Base-by-base conservation (phyloP, 2,329 filamentous ascomycete genomes). In the Monascus ruber region DNA sequence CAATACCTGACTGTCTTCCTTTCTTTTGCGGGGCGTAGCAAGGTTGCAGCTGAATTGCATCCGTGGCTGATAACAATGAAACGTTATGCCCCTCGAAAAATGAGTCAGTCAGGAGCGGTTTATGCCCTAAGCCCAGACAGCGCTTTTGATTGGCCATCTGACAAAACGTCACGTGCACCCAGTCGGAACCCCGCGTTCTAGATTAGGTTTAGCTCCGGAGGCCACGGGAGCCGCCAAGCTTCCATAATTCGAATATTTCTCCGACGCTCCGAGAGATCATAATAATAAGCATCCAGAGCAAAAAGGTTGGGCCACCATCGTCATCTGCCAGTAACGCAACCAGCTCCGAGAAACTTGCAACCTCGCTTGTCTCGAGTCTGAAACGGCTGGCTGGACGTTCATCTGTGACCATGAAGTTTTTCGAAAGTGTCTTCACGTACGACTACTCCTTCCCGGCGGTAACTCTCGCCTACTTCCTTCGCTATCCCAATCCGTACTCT, bases 401-500 rank as follows among this genome's bases (percentile, higher is more conserved):
- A 47, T 52, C 43, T 35, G 46, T 51, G 54, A 69, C 52, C 39
- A 71, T 72, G 66, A 72, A 72, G 54, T 68, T 72, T 56, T 71
- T 70, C 50, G 68, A 72, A 51, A 69, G 63, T 49, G 67, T 65
- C 49, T 77, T 75, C 60, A 73, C 68, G 51, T 80, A 80, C 65
- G 70, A 76, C 55, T 80, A 81, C 59, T 71, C 74, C 47, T 80
- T 81, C 59, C 70, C 75, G 44, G 75, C 77, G 52, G 77, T 81
- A 40, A 76, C 76, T 36, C 70, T 81, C 43, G 77, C 77, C 58
- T 81, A 80, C 64, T 81, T 80, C 62, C 72, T 81, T 39, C 77
- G 77, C 50, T 81, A 81, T 52, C 77, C 77, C 1, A 81, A 81
- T 51, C 77, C 77, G 26, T 80, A 79, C 63, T 73, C 72, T 37